Evolutionary conservation across 345 rosid species (phyloP).

Genomic region (Orychophragmus violaceus): DNA sequence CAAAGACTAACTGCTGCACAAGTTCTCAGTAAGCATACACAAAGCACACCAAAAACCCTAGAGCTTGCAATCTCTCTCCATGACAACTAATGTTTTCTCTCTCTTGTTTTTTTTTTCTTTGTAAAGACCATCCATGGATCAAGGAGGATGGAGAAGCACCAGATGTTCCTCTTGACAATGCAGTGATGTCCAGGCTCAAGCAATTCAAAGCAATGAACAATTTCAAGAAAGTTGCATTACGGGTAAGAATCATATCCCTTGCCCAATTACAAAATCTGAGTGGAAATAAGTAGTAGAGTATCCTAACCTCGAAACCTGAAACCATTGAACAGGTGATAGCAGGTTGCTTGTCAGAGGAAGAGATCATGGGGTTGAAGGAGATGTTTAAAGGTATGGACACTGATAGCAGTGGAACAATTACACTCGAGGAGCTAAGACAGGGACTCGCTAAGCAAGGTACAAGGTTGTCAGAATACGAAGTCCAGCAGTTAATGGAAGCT

Average conservation of each 20-base stretch:
- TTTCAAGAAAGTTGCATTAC: conserved; percentile 74
- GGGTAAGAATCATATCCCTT: conserved; percentile 32
- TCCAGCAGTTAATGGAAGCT: conserved; percentile 56
- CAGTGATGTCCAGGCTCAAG: conserved; percentile 68
- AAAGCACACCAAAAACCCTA: not conserved
- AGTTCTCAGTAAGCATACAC: conserved; percentile 44
- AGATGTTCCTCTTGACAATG: conserved; percentile 75
- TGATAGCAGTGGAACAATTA: conserved; percentile 54
- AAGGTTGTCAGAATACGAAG: conserved; percentile 50
- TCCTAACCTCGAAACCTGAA: conserved; percentile 5
- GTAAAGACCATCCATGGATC: conserved; percentile 66
- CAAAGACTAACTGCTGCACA: conserved; percentile 52
- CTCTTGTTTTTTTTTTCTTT: not conserved
- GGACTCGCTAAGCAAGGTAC: conserved; percentile 64
- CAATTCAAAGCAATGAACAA: conserved; percentile 77
- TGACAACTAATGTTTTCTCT: not conserved
- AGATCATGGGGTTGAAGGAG: conserved; percentile 58
- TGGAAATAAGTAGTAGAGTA: not conserved
- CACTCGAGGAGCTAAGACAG: conserved; percentile 55
- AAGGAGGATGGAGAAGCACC: conserved; percentile 83
- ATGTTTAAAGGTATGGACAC: conserved; percentile 59
- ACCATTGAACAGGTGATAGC: conserved; percentile 42
- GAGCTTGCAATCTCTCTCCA: conserved; percentile 1
- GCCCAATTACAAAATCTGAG: not conserved
- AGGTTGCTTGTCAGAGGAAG: conserved; percentile 63